Evolutionary conservation across 768 basidiomycete genomes (phyloP).

Genomic region (Tephrocybe rancida): DNA sequence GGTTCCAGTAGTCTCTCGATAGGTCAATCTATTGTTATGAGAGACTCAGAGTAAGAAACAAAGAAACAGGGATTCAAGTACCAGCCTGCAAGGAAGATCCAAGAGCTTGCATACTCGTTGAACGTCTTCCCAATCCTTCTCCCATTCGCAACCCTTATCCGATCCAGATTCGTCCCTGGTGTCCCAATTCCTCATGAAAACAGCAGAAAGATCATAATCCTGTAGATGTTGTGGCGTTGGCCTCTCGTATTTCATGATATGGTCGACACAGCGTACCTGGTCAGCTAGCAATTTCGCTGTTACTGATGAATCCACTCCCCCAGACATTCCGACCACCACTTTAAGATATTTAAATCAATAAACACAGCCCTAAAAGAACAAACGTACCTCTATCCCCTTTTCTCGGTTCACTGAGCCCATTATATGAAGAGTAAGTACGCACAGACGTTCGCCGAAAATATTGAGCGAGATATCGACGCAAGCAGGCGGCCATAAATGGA

Average conservation of each 20-base stretch:
- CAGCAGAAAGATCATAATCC: conserved; percentile 83
- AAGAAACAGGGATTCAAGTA: conserved; percentile 28
- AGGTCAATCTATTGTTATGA: conserved; percentile 67
- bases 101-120: conserved; percentile 73
- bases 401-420: conserved; percentile 17
- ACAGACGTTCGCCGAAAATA: conserved; percentile 15
- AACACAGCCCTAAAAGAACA: not conserved
- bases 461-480: conserved; percentile 9
- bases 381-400: conserved; percentile 34
- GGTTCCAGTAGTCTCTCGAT: conserved; percentile 88
- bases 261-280: conserved; percentile 41
- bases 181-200: conserved; percentile 98
- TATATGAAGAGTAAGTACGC: conserved; percentile 13
- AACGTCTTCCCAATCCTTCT: conserved; percentile 93
- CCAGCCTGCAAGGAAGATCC: conserved; percentile 76
- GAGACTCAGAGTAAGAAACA: conserved; percentile 5
- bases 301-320: conserved; percentile 94
- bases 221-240: conserved; percentile 25
- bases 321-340: conserved; percentile 95
- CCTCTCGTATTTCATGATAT: not conserved
- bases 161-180: conserved; percentile 78
- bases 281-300: conserved; percentile 75
- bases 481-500: conserved; percentile 15
- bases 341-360: not conserved
- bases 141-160: conserved; percentile 92